Conservation (phyloP, 2,329 filamentous ascomycete species). For the Cladophialophora psammophila region DNA sequence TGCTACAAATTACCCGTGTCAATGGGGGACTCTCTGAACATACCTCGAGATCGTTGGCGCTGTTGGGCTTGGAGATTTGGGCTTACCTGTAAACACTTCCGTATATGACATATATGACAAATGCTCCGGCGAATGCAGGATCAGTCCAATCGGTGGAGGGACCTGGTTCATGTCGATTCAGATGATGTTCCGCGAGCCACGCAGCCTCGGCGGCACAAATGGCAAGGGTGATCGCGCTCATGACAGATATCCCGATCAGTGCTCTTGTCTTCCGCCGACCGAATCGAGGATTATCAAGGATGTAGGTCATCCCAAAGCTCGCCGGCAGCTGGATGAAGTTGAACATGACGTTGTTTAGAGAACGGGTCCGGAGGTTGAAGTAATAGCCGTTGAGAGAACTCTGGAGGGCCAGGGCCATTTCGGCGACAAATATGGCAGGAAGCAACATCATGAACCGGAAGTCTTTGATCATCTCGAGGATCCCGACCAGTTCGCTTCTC, state of each 20-base stretch:
- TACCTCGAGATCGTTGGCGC: background rate
- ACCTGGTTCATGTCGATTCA: conserved; percentile 21
- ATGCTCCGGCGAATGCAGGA: conserved; percentile 26
- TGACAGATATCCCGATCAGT: conserved; percentile 27
- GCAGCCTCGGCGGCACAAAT: conserved; percentile 29
- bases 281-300: conserved; percentile 43
- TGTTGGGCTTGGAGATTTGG: background rate
- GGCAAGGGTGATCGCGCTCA: conserved; percentile 28
- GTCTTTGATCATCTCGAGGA: conserved; percentile 28
- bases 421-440: conserved; percentile 32
- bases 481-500: conserved; percentile 31
- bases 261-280: conserved; percentile 29
- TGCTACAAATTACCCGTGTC: conserved; percentile 19
- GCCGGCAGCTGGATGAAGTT: conserved; percentile 35
- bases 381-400: conserved; percentile 33
- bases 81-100: conserved; percentile 13
- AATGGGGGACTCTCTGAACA: conserved; percentile 5
- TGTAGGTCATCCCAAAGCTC: conserved; percentile 37
- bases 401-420: conserved; percentile 33
- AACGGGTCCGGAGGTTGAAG: conserved; percentile 38
- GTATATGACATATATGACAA: conserved; percentile 32
- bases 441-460: conserved; percentile 25
- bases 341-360: conserved; percentile 38
- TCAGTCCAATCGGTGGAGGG: conserved; percentile 33
- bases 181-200: conserved; percentile 29